Conservation (phyloP, 2,329 filamentous ascomycete genomes). For the Trichoderma harzianum region DNA sequence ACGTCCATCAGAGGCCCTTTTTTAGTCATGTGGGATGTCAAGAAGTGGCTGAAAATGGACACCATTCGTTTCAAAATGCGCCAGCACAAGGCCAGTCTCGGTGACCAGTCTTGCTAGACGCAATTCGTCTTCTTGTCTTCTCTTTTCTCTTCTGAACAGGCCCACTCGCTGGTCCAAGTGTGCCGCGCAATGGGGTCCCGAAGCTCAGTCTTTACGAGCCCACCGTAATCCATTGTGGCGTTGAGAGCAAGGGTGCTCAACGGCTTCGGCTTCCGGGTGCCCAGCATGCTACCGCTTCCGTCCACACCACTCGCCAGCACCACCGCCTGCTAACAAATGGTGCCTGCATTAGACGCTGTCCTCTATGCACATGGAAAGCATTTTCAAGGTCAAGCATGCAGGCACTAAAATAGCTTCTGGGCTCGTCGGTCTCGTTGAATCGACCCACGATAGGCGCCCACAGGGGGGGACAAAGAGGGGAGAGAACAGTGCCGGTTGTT, state of each 20-base stretch:
- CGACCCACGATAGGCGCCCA: slow-evolving; percentile 10
- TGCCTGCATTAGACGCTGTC: slow-evolving; percentile 8
- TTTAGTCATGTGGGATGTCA: background rate
- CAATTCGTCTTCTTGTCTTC: background rate
- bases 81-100: background rate
- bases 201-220: slow-evolving; percentile 1
- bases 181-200: slow-evolving; percentile 9
- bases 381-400: background rate
- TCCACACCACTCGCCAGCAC: slow-evolving; percentile 8
- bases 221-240: slow-evolving; percentile 18
- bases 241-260: background rate
- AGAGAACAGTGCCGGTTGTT: background rate
- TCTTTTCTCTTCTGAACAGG: background rate
- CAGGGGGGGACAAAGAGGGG: background rate
- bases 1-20: background rate
- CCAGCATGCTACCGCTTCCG: background rate
- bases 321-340: background rate
- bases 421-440: background rate
- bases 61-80: background rate
- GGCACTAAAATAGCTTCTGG: background rate
- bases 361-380: background rate
- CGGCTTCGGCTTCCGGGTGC: slow-evolving; percentile 4
- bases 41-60: background rate
- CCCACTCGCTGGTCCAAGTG: background rate
- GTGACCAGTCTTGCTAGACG: background rate